Percentiles rank a stretch among this genome's conserved stretches.
Conservation (phyloP, 306 rosid species). For the Inga leiocalycina region DNA sequence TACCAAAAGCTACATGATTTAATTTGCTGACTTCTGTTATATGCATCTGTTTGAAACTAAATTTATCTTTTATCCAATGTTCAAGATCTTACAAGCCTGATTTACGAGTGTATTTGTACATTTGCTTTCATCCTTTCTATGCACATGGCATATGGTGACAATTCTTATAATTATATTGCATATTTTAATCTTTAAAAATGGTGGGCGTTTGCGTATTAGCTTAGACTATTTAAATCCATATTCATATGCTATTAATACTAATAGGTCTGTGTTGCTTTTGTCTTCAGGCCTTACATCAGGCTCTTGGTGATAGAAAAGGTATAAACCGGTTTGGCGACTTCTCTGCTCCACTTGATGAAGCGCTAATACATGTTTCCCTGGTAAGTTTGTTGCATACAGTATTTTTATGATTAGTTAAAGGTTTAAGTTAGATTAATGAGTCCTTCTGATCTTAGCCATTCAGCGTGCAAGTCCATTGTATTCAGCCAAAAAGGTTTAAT, state of each 20-base stretch:
- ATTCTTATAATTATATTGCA: not conserved
- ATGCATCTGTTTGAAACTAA: not conserved
- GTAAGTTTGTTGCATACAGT: conserved; percentile 46
- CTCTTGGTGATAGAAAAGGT: conserved; percentile 96
- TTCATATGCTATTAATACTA: conserved; percentile 20
- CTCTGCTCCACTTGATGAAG: conserved; percentile 97
- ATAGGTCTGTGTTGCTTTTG: conserved; percentile 29
- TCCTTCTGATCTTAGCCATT: not conserved
- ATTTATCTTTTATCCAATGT: not conserved
- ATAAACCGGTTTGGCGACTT: conserved; percentile 94
- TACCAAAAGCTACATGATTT: not conserved
- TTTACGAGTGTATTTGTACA: not conserved
- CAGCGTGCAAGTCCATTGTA: conserved; percentile 16
- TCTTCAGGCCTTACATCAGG: conserved; percentile 82
- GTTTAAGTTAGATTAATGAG: conserved; percentile 12
- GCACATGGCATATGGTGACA: not conserved
- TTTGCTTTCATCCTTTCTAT: not conserved
- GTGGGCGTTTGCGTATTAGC: conserved; percentile 19
- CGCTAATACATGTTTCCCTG: conserved; percentile 84
- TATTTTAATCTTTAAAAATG: not conserved
- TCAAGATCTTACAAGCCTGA: not conserved
- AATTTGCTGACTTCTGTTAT: not conserved
- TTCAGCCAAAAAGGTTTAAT: conserved; percentile 17
- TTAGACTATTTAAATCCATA: not conserved
- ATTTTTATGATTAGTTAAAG: not conserved